Conservation (phyloP, 345 rosid species). For the Conringia planisiliqua region DNA sequence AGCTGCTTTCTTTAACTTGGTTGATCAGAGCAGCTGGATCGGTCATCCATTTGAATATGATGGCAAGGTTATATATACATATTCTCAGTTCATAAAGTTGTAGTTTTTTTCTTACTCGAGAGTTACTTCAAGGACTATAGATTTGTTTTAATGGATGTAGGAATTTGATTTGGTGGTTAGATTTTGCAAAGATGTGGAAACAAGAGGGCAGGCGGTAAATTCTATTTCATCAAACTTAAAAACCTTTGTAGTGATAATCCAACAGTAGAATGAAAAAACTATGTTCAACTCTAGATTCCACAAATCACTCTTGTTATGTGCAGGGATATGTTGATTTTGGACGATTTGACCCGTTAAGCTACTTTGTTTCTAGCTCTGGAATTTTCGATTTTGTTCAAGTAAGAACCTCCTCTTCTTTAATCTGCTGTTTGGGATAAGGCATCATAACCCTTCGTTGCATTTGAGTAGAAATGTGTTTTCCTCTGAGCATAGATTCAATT, state of each 20-base stretch:
- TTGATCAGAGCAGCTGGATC: slow-evolving; percentile 64
- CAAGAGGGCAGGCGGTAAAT: slow-evolving; percentile 71
- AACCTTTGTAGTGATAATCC: neutral
- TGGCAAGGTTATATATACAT: slow-evolving; percentile 48
- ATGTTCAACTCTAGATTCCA: slow-evolving; percentile 1
- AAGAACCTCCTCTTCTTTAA: slow-evolving; percentile 27
- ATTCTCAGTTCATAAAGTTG: neutral
- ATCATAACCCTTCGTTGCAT: neutral
- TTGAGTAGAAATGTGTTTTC: neutral
- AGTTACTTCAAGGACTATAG: neutral
- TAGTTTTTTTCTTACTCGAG: neutral
- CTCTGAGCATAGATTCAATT: neutral
- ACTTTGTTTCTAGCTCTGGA: slow-evolving; percentile 63
- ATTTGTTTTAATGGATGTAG: slow-evolving; percentile 38
- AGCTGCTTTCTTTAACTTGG: slow-evolving; percentile 40
- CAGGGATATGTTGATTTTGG: slow-evolving; percentile 95
- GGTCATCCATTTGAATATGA: slow-evolving; percentile 60
- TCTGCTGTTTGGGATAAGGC: slow-evolving; percentile 4
- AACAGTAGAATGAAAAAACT: neutral
- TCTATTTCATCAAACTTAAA: slow-evolving; percentile 29
- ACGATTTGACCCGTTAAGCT: slow-evolving; percentile 56
- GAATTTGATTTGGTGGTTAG: slow-evolving; percentile 68
- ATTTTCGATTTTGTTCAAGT: slow-evolving; percentile 70
- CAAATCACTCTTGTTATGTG: slow-evolving; percentile 18
- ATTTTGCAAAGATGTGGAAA: slow-evolving; percentile 92